phyloP scores from a whole-genome alignment of 2,329 filamentous ascomycete species.

The Sclerotinia sclerotiorum region DNA sequence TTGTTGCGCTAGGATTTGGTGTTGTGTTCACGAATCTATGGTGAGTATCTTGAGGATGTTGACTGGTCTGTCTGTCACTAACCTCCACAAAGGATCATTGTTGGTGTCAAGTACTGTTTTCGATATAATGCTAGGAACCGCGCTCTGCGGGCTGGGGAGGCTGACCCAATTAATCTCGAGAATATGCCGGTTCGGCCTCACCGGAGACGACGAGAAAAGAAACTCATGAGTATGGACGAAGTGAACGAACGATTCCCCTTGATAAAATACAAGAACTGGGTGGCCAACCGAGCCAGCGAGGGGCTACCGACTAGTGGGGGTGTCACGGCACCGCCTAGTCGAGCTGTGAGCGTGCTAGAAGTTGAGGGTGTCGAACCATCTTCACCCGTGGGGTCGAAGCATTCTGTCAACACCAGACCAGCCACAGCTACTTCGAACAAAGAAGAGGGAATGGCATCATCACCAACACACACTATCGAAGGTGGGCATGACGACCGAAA shows the following conservation, averaged over 20 bases:
- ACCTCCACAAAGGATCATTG: slow-evolving; percentile 77
- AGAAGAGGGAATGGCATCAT: slow-evolving; percentile 25
- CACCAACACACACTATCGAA: slow-evolving; percentile 24
- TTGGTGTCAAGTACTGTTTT: slow-evolving; percentile 99
- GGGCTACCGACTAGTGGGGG: slow-evolving; percentile 83
- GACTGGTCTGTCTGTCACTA: slow-evolving; percentile 28
- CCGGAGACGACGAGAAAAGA: slow-evolving; percentile 89
- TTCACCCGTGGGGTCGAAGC: slow-evolving; percentile 39
- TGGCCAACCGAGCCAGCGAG: slow-evolving; percentile 76
- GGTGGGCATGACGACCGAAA: slow-evolving; percentile 25
- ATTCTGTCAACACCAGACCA: slow-evolving; percentile 40
- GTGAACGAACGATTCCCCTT: slow-evolving; percentile 97
- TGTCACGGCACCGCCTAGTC: slow-evolving; percentile 71
- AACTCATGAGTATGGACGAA: slow-evolving; percentile 98
- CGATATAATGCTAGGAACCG: slow-evolving; percentile 95
- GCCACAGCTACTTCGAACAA: slow-evolving; percentile 31
- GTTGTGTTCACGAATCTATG: slow-evolving; percentile 99
- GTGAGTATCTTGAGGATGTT: slow-evolving; percentile 54
- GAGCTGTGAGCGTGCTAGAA: slow-evolving; percentile 71
- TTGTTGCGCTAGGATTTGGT: slow-evolving; percentile 93
- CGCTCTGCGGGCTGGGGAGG: slow-evolving; percentile 71
- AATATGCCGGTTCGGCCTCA: slow-evolving; percentile 78
- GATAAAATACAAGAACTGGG: slow-evolving; percentile 95
- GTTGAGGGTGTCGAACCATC: slow-evolving; percentile 56
- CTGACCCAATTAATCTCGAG: slow-evolving; percentile 84